Evolutionary conservation across 2,329 filamentous ascomycete genomes (phyloP).

Genomic region (Calycina herbarum): DNA sequence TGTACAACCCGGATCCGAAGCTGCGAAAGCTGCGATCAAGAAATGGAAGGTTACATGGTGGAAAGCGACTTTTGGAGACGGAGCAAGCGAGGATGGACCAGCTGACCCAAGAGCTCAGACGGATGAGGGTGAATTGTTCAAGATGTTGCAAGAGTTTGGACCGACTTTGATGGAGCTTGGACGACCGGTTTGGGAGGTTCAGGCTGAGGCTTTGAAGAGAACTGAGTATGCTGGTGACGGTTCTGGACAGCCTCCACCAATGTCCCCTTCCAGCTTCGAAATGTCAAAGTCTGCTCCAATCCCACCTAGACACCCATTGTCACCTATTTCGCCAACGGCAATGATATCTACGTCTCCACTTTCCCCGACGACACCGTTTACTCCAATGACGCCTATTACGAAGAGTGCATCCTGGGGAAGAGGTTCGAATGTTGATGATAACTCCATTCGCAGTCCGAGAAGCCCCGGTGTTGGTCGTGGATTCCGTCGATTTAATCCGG

Average conservation of each 20-base stretch:
- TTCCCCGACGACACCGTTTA: not conserved
- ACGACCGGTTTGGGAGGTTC: constrained; percentile 26
- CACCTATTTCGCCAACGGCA: not conserved
- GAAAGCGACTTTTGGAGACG: constrained; percentile 26
- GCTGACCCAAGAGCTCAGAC: constrained; percentile 12
- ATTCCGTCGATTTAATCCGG: not conserved
- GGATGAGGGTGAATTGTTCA: constrained; percentile 14
- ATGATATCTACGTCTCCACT: not conserved
- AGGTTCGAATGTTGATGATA: not conserved
- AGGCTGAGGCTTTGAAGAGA: constrained; percentile 25
- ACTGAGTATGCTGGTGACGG: constrained; percentile 23
- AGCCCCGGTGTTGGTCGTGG: not conserved
- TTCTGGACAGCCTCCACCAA: not conserved
- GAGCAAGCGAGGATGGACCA: constrained; percentile 12
- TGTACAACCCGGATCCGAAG: constrained; percentile 19
- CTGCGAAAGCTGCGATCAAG: constrained; percentile 20
- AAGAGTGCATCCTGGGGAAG: not conserved
- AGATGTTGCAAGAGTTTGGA: constrained; percentile 26
- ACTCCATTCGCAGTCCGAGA: not conserved
- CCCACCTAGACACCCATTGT: not conserved
- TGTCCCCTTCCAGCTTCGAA: not conserved
- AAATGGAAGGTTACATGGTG: constrained; percentile 29
- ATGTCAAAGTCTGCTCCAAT: not conserved
- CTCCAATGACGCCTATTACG: not conserved
- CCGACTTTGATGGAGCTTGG: constrained; percentile 21